phyloP scores from a whole-genome alignment of 106 monocot genomes.

The Vanilla planifolia region DNA sequence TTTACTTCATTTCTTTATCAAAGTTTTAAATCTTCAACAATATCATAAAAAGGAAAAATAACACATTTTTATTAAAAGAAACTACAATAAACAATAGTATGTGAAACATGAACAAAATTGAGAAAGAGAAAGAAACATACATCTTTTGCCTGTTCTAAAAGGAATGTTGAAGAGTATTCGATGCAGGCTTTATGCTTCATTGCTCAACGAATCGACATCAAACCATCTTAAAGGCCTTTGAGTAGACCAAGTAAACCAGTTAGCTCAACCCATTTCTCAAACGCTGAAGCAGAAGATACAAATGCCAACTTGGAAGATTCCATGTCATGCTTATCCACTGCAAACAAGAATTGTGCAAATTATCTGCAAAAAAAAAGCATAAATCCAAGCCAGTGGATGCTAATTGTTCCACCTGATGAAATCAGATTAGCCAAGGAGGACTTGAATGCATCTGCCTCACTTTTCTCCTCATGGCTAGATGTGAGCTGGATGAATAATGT shows the following conservation, averaged over 20 bases:
- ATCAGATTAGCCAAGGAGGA: conserved; percentile 77
- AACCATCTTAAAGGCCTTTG: conserved; percentile 44
- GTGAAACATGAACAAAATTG: too few species aligned
- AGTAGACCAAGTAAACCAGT: conserved; percentile 64
- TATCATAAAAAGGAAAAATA: too few species aligned
- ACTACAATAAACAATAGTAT: too few species aligned
- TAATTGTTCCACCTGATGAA: conserved; percentile 50
- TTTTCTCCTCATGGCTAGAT: conserved; percentile 67
- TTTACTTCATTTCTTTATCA: too few species aligned
- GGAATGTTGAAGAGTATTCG: not conserved
- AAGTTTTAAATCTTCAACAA: too few species aligned
- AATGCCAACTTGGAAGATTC: conserved; percentile 76
- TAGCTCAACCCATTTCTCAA: conserved; percentile 72
- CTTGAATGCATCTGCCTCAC: conserved; percentile 63
- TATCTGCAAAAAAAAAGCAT: not conserved
- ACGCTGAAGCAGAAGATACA: conserved; percentile 67
- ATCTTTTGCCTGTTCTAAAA: too few species aligned
- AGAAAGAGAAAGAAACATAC: too few species aligned
- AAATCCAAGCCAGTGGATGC: not conserved
- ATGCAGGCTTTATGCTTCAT: not conserved
- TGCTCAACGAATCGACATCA: not conserved
- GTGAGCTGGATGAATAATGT: conserved; percentile 42
- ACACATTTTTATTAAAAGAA: too few species aligned
- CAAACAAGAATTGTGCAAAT: conserved; percentile 8
- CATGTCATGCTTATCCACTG: conserved; percentile 65